Evolutionary conservation across 2,329 filamentous ascomycete species (phyloP).

Genomic region (Exophiala bonariae): DNA sequence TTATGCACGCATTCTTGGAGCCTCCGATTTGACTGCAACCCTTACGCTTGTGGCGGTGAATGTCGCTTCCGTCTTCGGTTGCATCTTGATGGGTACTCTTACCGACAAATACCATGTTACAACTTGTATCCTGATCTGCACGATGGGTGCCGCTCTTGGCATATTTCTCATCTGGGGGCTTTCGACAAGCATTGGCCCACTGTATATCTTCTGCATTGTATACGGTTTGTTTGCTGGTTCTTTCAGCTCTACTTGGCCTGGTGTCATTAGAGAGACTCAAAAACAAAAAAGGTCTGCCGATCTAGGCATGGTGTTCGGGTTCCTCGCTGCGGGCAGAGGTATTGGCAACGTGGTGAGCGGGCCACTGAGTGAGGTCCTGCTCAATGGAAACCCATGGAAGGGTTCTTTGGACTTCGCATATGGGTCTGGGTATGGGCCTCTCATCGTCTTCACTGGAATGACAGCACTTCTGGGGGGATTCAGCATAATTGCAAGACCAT

Average conservation of each 20-base stretch:
- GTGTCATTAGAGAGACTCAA: slow-evolving; percentile 33
- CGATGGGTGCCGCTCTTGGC: slow-evolving; percentile 40
- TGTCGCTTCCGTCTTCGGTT: slow-evolving; percentile 36
- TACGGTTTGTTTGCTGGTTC: slow-evolving; percentile 47
- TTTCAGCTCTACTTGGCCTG: slow-evolving; percentile 44
- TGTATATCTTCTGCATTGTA: slow-evolving; percentile 42
- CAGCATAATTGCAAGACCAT: slow-evolving; percentile 3
- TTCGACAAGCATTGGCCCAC: slow-evolving; percentile 36
- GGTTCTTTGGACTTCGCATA: slow-evolving; percentile 2
- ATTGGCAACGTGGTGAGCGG: slow-evolving; percentile 53
- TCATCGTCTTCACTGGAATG: slow-evolving; percentile 45
- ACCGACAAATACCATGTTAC: slow-evolving; percentile 44
- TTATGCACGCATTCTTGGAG: background rate
- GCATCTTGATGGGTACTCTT: slow-evolving; percentile 35
- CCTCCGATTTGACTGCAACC: background rate
- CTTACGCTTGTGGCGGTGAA: slow-evolving; percentile 34
- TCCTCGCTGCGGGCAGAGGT: slow-evolving; percentile 51
- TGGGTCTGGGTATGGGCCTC: slow-evolving; percentile 3
- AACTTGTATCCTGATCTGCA: slow-evolving; percentile 45
- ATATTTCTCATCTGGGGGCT: slow-evolving; percentile 52
- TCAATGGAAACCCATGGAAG: slow-evolving; percentile 1
- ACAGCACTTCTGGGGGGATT: slow-evolving; percentile 31
- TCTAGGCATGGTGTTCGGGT: slow-evolving; percentile 49
- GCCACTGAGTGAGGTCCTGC: slow-evolving; percentile 48
- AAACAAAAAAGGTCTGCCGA: slow-evolving; percentile 42